phyloP scores from a whole-genome alignment of 495 filamentous ascomycete genomes.

The Viridothelium virens region DNA sequence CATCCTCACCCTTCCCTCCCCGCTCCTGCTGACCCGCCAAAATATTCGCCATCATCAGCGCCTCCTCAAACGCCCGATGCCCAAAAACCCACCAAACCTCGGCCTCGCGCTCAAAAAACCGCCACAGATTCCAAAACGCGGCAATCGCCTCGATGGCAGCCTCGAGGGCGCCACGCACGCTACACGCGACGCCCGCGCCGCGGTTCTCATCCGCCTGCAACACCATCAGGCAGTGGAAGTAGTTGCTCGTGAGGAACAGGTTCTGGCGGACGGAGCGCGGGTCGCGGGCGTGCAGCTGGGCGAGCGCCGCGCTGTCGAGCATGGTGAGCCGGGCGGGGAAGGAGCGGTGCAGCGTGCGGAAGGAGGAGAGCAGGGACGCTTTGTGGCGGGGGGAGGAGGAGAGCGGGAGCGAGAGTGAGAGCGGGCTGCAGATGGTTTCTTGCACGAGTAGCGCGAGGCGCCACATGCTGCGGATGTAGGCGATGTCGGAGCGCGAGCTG shows the following conservation, averaged over 20 bases:
- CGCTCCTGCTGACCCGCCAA: slow-evolving; percentile 18
- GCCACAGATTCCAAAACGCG: slow-evolving; percentile 58
- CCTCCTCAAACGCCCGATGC: slow-evolving; percentile 63
- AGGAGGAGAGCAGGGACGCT: slow-evolving; percentile 52
- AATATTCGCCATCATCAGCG: slow-evolving; percentile 36
- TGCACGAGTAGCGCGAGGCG: slow-evolving; percentile 64
- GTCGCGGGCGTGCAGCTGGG: slow-evolving; percentile 42
- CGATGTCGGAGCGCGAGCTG: slow-evolving; percentile 47
- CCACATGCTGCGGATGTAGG: slow-evolving; percentile 64
- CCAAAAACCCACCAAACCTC: slow-evolving; percentile 73
- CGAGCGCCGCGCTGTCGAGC: slow-evolving; percentile 49
- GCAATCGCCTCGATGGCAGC: slow-evolving; percentile 57
- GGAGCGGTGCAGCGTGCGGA: slow-evolving; percentile 52
- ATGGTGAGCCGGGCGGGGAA: slow-evolving; percentile 57
- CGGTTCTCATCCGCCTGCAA: slow-evolving; percentile 54
- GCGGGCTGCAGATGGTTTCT: slow-evolving; percentile 57
- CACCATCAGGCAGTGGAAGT: slow-evolving; percentile 67
- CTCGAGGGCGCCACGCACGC: slow-evolving; percentile 57
- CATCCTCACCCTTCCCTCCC: neutral
- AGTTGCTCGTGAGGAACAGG: slow-evolving; percentile 61
- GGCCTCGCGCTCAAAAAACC: slow-evolving; percentile 54
- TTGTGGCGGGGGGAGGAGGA: slow-evolving; percentile 51
- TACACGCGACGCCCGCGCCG: slow-evolving; percentile 46
- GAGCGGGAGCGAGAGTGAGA: slow-evolving; percentile 57
- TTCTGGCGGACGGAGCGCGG: slow-evolving; percentile 58